phyloP scores from a whole-genome alignment of 2,329 filamentous ascomycete species.

The Emmonsiellopsis sp. region DNA sequence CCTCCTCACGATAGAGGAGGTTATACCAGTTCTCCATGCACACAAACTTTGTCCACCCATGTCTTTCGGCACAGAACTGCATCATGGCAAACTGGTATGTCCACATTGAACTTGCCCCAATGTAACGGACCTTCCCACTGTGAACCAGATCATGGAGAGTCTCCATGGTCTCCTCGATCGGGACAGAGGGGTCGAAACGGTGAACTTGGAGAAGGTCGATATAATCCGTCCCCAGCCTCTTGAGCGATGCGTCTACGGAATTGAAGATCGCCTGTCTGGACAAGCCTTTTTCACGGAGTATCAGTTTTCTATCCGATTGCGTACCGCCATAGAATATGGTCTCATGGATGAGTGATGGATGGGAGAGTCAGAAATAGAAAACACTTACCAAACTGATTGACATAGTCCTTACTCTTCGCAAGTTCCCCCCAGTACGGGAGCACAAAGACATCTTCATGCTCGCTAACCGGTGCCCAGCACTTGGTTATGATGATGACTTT shows the following conservation, averaged over 20 bases:
- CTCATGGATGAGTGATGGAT: not conserved
- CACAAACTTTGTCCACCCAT: slow-evolving; percentile 44
- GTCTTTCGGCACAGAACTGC: slow-evolving; percentile 39
- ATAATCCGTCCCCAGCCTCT: slow-evolving; percentile 22
- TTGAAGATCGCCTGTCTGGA: slow-evolving; percentile 52
- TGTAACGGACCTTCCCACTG: not conserved
- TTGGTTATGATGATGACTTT: slow-evolving; percentile 51
- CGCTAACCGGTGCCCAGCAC: slow-evolving; percentile 33
- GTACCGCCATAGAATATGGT: not conserved
- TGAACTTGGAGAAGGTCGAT: slow-evolving; percentile 43
- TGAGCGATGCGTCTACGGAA: slow-evolving; percentile 41
- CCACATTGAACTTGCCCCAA: slow-evolving; percentile 17
- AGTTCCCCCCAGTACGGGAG: slow-evolving; percentile 32
- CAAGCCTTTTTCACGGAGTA: slow-evolving; percentile 30
- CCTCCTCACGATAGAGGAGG: slow-evolving; percentile 41
- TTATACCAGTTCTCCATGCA: slow-evolving; percentile 47
- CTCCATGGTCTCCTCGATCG: slow-evolving; percentile 25
- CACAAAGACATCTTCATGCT: slow-evolving; percentile 21
- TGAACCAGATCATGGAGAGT: not conserved
- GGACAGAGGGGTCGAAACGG: slow-evolving; percentile 33
- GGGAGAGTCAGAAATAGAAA: not conserved
- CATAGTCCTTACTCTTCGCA: slow-evolving; percentile 38
- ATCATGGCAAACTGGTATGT: slow-evolving; percentile 32
- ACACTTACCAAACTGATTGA: slow-evolving; percentile 25
- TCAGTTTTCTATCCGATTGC: no score